Evolutionary conservation across 2,329 filamentous ascomycete genomes (phyloP), one percentile per base, ranked within the genome.

Genomic region (Fusarium sp.): DNA sequence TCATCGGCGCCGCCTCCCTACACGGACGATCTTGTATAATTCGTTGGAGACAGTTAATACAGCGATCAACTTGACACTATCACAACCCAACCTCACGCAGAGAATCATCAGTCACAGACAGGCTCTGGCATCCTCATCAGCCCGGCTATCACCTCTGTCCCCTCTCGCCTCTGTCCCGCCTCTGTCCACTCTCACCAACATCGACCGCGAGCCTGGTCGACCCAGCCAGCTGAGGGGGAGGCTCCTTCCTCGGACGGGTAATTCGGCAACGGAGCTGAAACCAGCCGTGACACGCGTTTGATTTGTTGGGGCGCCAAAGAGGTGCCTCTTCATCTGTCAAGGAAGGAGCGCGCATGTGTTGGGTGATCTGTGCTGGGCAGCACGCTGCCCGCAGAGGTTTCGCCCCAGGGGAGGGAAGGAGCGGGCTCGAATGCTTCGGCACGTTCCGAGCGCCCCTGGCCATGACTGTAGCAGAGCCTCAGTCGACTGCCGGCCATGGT

Each of bases 1-100:
- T 69, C 70, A 22, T 70, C 69, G 65, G 69, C 76, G 14, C 79
- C 80, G 2, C 79, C 79, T 38, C 70, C 75, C 9, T 82, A 82
- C 65, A 76, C 77, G 25, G 80, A 81, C n/a, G 63, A 77, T 54
- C 60, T 71, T 33, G 75, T 76, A 52, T 80, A 57, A 68, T 59
- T 36, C 14, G 11, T 8, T 6, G 27, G 20, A 42, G 47, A 40
- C 57, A 52, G 29, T 20, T 14, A 61, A 40, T 16, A 40, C 29
- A n/a, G 65, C 54, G 20, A n/a, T 63, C 20, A 27, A 9, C 11
- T 56, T 54, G 29, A 59, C 57, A 16, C 22, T 36, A 57, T 22
- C 14, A 36, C 38, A 31, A 33, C 42, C 22, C 7, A 11, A 18
- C 38, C 42, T 40, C 18, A 25, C 20, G 54, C 8, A 20, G 8